Evolutionary conservation across 345 rosid species (phyloP).

Genomic region (Citrus australasica): DNA sequence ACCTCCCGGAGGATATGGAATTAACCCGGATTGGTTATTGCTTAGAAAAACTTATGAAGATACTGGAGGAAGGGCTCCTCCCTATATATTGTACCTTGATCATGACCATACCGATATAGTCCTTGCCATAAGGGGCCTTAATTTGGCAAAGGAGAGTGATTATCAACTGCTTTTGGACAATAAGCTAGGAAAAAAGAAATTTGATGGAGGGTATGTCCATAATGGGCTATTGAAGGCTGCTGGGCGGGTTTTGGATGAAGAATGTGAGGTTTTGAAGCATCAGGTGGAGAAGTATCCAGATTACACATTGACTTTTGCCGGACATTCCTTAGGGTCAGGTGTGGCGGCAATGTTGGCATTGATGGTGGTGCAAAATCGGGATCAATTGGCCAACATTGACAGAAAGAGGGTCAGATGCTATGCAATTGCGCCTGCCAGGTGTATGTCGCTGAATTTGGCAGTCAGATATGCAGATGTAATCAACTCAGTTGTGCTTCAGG

Average conservation of each 20-base stretch:
- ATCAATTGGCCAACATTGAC: conserved; percentile 66
- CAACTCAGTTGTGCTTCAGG: conserved; percentile 97
- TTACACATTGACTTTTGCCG: conserved; percentile 81
- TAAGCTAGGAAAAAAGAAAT: conserved; percentile 71
- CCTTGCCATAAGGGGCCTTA: conserved; percentile 78
- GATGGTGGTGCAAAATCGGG: conserved; percentile 56
- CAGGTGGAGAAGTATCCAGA: conserved; percentile 61
- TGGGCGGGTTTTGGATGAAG: conserved; percentile 75
- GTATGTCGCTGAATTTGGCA: conserved; percentile 92
- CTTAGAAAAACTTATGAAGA: conserved; percentile 65
- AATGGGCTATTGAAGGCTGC: conserved; percentile 92
- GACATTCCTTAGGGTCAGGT: conserved; percentile 96
- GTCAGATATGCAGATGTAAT: conserved; percentile 94
- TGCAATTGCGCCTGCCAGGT: conserved; percentile 96
- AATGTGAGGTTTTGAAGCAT: conserved; percentile 64
- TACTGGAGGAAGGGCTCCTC: conserved; percentile 75
- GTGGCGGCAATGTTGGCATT: conserved; percentile 84
- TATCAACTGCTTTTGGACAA: conserved; percentile 81
- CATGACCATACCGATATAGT: conserved; percentile 70
- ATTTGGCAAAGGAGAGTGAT: conserved; percentile 89
- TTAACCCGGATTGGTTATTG: conserved; percentile 65
- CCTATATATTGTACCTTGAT: conserved; percentile 77
- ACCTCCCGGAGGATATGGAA: conserved; percentile 86
- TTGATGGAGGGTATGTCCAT: conserved; percentile 94
- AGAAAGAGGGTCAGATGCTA: conserved; percentile 85